Base-by-base conservation (phyloP, 2,329 filamentous ascomycete species). In the Fusarium sp. region DNA sequence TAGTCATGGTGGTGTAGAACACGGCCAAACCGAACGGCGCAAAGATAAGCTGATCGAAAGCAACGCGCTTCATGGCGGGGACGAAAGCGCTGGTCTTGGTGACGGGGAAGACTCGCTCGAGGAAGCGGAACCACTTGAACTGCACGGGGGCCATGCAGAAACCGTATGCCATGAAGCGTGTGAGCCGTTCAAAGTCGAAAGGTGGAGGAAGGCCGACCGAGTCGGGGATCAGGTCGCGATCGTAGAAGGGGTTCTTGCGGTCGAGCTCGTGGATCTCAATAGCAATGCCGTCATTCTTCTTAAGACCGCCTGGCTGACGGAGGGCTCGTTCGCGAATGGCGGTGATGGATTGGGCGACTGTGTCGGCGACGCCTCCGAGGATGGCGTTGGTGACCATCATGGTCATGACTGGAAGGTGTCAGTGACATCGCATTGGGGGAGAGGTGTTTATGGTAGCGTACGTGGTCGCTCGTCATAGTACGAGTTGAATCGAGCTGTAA, bases 331-430 rank as follows among this genome's bases (percentile, higher is more conserved):
- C 84, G 67, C 93, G 92, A 68, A 98, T 89, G 26, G 95, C 91
- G 7, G 96, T 97, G 81, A 99, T 93, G 67, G 93, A 92, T 83
- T 99, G 96, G 66, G 96, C 96, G 54, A 97, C 94, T 39, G 96
- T 98, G 83, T 99, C 96, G 83, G 96, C 96, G 77, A 99, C 92
- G 78, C 96, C 96, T 85, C 94, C 95, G 67, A 99, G 91, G 64
- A 98, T 92, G 76, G 96, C 94, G 85, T 99, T 99, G 82, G 96
- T 98, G 81, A 98, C 94, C 96, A 99, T 99, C 84, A 97, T 99
- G 72, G 96, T 99, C 79, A 99, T 90, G 47, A 99, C 94, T 93
- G 81, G 67, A 58, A 42, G 67, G 44, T 32, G 55, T 73, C 28
- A 75, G 65, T 5, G 45, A 17, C 11, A 55, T 55, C 14, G 7